Conservation (phyloP, 2,329 filamentous ascomycete genomes). For the Alternaria burnsii region DNA sequence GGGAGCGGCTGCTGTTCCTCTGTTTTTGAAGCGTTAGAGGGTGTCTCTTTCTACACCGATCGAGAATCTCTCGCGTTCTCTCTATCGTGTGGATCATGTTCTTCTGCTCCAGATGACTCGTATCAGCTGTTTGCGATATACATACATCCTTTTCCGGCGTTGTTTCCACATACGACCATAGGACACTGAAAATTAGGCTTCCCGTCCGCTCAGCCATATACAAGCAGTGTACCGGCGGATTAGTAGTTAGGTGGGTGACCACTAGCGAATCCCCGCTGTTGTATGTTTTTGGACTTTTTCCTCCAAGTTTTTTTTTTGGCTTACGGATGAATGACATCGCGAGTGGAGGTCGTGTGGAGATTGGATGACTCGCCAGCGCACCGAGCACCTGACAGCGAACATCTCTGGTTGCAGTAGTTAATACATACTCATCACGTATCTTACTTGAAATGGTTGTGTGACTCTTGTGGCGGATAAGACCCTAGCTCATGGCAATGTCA, state of each 20-base stretch:
- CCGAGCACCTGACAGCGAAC: background rate
- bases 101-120: no score
- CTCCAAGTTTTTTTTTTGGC: background rate
- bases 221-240: background rate
- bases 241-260: no score
- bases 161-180: background rate
- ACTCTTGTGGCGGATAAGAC: no score
- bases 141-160: no score
- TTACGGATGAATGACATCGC: no score
- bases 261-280: no score
- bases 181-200: no score
- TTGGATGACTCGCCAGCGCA: background rate
- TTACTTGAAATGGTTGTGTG: no score
- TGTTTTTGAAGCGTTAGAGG: background rate
- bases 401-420: background rate
- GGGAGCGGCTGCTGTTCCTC: conserved; percentile 2
- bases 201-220: background rate
- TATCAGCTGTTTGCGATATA: no score
- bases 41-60: background rate
- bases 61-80: background rate
- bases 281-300: background rate
- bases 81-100: background rate
- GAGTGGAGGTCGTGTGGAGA: background rate
- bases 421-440: no score
- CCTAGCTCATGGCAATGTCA: no score